phyloP scores from a whole-genome alignment of 2,329 filamentous ascomycete genomes.

The Fusarium aywerte region DNA sequence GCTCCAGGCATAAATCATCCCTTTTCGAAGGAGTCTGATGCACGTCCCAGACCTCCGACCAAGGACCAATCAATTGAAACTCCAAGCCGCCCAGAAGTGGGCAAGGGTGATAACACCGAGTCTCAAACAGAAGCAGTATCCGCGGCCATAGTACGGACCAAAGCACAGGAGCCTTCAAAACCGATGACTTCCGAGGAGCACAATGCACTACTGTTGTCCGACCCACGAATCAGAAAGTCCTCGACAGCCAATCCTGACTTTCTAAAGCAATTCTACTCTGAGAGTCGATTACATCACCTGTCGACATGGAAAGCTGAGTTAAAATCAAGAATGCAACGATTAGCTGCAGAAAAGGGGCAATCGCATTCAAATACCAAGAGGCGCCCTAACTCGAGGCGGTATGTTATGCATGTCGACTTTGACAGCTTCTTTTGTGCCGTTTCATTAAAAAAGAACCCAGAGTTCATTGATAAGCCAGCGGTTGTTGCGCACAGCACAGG shows the following conservation, averaged over 20 bases:
- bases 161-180: constrained; percentile 52
- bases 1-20: background rate
- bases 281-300: constrained; percentile 93
- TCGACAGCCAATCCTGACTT: constrained; percentile 95
- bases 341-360: constrained; percentile 75
- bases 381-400: constrained; percentile 74
- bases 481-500: constrained; percentile 91
- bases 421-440: constrained; percentile 98
- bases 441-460: constrained; percentile 79
- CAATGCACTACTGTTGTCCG: constrained; percentile 84
- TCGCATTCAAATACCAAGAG: constrained; percentile 59
- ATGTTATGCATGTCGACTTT: constrained; percentile 96
- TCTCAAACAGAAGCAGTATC: background rate
- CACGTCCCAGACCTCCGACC: background rate
- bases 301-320: constrained; percentile 97
- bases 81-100: background rate
- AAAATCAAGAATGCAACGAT: constrained; percentile 85
- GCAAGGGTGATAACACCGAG: background rate
- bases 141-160: background rate
- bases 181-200: constrained; percentile 92
- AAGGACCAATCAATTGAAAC: background rate
- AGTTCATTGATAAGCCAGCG: constrained; percentile 80
- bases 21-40: background rate
- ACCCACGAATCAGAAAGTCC: constrained; percentile 86
- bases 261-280: constrained; percentile 91